Conservation (phyloP, 2,329 filamentous ascomycete species). For the Trichoderma sp. region DNA sequence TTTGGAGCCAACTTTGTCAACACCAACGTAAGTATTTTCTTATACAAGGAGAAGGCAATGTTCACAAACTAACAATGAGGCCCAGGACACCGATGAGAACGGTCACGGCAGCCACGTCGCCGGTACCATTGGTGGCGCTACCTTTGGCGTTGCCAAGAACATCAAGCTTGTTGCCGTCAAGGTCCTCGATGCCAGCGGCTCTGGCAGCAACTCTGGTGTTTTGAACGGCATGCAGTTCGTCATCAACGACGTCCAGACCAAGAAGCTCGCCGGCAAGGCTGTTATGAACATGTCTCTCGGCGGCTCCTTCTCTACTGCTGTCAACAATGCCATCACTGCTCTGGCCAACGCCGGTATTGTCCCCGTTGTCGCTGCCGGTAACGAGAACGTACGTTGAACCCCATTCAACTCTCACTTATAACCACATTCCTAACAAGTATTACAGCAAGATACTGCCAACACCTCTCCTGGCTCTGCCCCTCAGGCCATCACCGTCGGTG, state of each 20-base stretch:
- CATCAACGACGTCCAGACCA: constrained; percentile 43
- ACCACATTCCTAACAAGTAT: background rate
- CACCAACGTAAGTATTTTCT: constrained; percentile 38
- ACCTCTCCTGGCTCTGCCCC: constrained; percentile 55
- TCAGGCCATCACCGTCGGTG: constrained; percentile 59
- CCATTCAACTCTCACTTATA: background rate
- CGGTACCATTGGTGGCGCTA: constrained; percentile 59
- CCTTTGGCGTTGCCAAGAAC: constrained; percentile 62
- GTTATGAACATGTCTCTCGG: constrained; percentile 66
- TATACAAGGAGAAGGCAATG: background rate
- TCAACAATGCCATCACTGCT: constrained; percentile 55
- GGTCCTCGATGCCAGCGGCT: constrained; percentile 50
- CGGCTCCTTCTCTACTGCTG: constrained; percentile 45
- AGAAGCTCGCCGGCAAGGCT: constrained; percentile 48
- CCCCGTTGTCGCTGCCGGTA: constrained; percentile 60
- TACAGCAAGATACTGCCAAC: constrained; percentile 46
- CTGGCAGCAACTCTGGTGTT: constrained; percentile 41
- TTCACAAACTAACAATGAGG: constrained; percentile 11
- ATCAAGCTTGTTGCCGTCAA: constrained; percentile 57
- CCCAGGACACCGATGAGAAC: constrained; percentile 52
- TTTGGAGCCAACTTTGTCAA: constrained; percentile 54
- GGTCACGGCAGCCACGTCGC: constrained; percentile 65
- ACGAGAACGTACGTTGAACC: constrained; percentile 44
- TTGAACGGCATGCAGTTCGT: constrained; percentile 60
- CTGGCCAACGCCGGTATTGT: constrained; percentile 52